A percentile compares a stretch with the other conserved stretches of the same genome.
Evolutionary conservation across 2,329 filamentous ascomycete genomes (phyloP).

Genomic region (Microdochium nivale): DNA sequence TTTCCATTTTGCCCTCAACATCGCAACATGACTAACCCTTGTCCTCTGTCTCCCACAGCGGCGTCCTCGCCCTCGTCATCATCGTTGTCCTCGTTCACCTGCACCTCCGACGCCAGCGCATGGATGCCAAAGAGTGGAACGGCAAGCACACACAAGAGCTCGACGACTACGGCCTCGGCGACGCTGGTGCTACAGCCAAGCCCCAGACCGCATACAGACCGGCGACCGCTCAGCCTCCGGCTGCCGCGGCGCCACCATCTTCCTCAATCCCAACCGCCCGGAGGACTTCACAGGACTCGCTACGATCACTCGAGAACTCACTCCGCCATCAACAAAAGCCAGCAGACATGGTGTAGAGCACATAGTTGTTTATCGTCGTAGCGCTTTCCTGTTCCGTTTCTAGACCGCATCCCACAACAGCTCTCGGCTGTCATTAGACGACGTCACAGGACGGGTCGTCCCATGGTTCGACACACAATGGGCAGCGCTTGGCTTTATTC

Average conservation of each 20-base stretch:
- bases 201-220: not conserved
- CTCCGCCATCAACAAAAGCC: not conserved
- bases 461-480: too few species aligned
- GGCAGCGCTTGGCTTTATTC: too few species aligned
- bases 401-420: too few species aligned
- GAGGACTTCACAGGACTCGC: not conserved
- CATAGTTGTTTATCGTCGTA: not conserved
- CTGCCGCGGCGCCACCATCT: not conserved
- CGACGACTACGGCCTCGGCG: not conserved
- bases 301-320: not conserved
- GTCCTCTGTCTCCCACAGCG: not conserved
- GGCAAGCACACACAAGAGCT: not conserved
- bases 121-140: not conserved
- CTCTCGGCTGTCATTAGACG: too few species aligned
- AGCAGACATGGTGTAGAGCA: not conserved
- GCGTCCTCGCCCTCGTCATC: not conserved
- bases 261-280: not conserved
- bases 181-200: not conserved
- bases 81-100: not conserved
- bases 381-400: too few species aligned
- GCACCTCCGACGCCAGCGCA: conserved; percentile 1
- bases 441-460: too few species aligned
- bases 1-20: not conserved
- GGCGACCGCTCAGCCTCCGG: not conserved
- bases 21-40: not conserved